A percentile compares a stretch with the other conserved stretches of the same genome.
phyloP scores from a whole-genome alignment of 23 red algal species.

The Gracilaria gracilis region DNA sequence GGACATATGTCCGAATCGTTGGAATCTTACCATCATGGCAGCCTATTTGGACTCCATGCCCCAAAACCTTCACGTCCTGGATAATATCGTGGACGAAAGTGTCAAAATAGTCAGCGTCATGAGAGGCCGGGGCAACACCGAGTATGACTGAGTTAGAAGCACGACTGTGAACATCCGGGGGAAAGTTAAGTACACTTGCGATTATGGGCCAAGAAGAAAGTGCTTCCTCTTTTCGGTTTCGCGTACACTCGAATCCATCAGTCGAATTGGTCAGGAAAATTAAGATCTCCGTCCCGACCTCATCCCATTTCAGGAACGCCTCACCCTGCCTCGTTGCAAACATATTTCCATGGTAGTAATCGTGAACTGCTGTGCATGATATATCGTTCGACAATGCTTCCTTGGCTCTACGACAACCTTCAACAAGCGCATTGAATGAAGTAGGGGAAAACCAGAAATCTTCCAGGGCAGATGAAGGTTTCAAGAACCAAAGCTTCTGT shows the following conservation, averaged over 20 bases:
- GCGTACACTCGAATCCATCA: constrained; percentile 1
- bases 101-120: not conserved
- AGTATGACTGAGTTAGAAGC: not conserved
- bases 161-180: not conserved
- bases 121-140: not conserved
- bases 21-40: not conserved
- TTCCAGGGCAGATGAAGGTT: not conserved
- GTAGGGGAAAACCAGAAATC: not conserved
- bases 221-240: not conserved
- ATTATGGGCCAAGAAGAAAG: not conserved
- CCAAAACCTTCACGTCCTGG: not conserved
- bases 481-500: constrained; percentile 6
- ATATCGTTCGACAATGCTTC: not conserved
- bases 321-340: not conserved
- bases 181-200: not conserved
- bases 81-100: not conserved
- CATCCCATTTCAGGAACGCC: not conserved
- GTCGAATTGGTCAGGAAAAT: not conserved
- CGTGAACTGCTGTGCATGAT: not conserved
- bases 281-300: not conserved
- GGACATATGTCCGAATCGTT: not conserved
- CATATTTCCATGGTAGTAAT: not conserved
- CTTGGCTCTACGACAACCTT: not conserved
- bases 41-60: not conserved
- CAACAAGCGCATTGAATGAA: not conserved